phyloP scores from a whole-genome alignment of 768 basidiomycete genomes.

The Russula vinacea region DNA sequence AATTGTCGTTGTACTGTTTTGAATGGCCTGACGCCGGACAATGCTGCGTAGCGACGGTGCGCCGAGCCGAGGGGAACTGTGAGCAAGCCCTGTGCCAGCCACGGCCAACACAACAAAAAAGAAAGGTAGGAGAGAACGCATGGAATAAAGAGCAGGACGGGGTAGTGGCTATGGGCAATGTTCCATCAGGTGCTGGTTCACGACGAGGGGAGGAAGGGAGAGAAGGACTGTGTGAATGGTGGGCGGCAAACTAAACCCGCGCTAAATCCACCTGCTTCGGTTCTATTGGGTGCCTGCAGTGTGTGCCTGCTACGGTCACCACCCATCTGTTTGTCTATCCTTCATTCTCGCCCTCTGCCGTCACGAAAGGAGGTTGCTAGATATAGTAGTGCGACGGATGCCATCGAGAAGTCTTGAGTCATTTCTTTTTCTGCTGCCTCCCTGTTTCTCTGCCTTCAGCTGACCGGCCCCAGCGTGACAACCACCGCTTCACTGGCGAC shows the following conservation, averaged over 20 bases:
- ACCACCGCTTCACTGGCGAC: too few relatives aligned
- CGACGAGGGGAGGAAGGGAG: background rate
- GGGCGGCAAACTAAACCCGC: background rate
- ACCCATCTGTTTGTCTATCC: too few relatives aligned
- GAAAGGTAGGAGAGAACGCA: background rate
- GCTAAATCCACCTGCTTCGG: background rate
- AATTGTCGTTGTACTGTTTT: conserved; percentile 10
- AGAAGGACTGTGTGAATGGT: background rate
- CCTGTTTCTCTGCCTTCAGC: too few relatives aligned
- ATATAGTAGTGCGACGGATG: too few relatives aligned
- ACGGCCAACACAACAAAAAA: conserved; percentile 21
- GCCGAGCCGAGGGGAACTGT: background rate
- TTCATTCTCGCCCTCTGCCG: too few relatives aligned
- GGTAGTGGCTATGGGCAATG: conserved; percentile 5
- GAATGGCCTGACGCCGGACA: conserved; percentile 21
- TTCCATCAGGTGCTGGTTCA: conserved; percentile 8
- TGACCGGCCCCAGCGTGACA: too few relatives aligned
- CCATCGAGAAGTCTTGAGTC: too few relatives aligned
- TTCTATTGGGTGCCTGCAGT: background rate
- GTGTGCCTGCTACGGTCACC: too few relatives aligned
- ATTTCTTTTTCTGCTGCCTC: too few relatives aligned
- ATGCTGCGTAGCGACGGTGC: conserved; percentile 15
- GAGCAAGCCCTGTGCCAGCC: conserved; percentile 8
- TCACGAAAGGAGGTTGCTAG: too few relatives aligned
- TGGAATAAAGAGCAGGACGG: background rate